These are phyloP conservation scores for Cucurbita argyrosperma DNA, from an alignment of 306 rosid genomes.

Conservation along the genomic window DNA sequence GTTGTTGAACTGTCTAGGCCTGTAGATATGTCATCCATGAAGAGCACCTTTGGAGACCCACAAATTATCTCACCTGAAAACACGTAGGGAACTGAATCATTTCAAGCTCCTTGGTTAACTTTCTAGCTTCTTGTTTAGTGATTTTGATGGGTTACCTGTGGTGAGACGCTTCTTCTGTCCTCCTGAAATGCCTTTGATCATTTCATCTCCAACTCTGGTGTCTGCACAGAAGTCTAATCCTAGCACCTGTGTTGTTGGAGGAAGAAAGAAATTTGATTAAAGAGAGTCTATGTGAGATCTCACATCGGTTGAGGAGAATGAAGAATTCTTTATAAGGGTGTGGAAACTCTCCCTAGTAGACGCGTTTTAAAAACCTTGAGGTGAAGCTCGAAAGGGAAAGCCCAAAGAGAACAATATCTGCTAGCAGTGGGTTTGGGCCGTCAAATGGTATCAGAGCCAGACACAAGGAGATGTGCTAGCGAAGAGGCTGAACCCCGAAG, in stretches of 20 bases:
- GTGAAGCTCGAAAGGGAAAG: too few relatives aligned
- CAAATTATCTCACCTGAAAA: slow-evolving; percentile 32
- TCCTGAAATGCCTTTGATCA: slow-evolving; percentile 37
- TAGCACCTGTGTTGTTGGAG: slow-evolving; percentile 16
- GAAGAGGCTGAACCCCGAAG: too few relatives aligned
- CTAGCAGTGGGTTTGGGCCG: too few relatives aligned
- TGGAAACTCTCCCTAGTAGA: too few relatives aligned
- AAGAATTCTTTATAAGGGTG: too few relatives aligned
- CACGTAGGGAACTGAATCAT: not conserved
- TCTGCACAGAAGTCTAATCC: slow-evolving; percentile 34
- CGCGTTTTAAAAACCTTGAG: too few relatives aligned
- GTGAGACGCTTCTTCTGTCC: slow-evolving; percentile 41
- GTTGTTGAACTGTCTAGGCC: slow-evolving; percentile 40
- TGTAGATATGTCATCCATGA: slow-evolving; percentile 47
- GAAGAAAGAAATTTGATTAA: not conserved
- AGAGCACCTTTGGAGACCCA: slow-evolving; percentile 30
- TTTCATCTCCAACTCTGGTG: slow-evolving; percentile 27
- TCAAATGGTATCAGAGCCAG: too few relatives aligned
- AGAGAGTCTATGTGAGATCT: not conserved
- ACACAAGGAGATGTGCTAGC: too few relatives aligned
- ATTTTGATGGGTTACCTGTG: slow-evolving; percentile 15
- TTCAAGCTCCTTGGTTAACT: not conserved
- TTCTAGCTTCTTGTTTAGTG: not conserved
- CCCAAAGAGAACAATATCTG: too few relatives aligned
- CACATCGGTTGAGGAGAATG: too few relatives aligned